These are phyloP conservation scores for Nakazawaea holstii DNA, from an alignment of 805 yeast species.

Conservation along the genomic window DNA sequence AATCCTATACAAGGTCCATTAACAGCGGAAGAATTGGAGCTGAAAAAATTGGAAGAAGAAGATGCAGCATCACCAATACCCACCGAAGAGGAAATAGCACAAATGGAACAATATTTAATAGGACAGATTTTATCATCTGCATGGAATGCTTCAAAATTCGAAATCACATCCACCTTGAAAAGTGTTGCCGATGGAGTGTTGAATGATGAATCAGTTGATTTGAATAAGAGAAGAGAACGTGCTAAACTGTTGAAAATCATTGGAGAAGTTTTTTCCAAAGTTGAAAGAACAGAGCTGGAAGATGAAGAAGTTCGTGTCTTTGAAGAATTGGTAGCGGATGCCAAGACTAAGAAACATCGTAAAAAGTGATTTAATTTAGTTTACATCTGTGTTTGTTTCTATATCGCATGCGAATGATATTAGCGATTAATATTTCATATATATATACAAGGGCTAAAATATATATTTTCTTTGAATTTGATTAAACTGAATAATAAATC, in stretches of 20 bases:
- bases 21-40: slow-evolving; percentile 2
- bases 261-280: slow-evolving; percentile 62
- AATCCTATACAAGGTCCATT: slow-evolving; percentile 6
- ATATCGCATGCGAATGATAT: background rate
- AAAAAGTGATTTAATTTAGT: slow-evolving; percentile 32
- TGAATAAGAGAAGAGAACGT: slow-evolving; percentile 59
- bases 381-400: no score
- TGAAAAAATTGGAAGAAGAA: slow-evolving; percentile 24
- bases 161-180: slow-evolving; percentile 71
- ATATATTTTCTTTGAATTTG: background rate
- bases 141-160: slow-evolving; percentile 91
- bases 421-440: background rate
- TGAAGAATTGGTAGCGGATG: slow-evolving; percentile 90
- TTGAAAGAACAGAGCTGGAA: slow-evolving; percentile 78
- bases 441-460: background rate
- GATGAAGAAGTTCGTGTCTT: slow-evolving; percentile 88
- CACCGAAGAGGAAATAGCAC: slow-evolving; percentile 57
- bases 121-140: slow-evolving; percentile 92
- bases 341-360: slow-evolving; percentile 52
- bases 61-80: slow-evolving; percentile 27
- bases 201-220: slow-evolving; percentile 57
- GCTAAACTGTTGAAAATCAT: slow-evolving; percentile 75
- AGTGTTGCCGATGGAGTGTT: slow-evolving; percentile 79
- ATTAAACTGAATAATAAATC: slow-evolving; percentile 61
- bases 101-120: slow-evolving; percentile 73